These are phyloP conservation scores for Acanthamoeba triangularis DNA, from an alignment of 208 protist genomes.

Conservation along the genomic window DNA sequence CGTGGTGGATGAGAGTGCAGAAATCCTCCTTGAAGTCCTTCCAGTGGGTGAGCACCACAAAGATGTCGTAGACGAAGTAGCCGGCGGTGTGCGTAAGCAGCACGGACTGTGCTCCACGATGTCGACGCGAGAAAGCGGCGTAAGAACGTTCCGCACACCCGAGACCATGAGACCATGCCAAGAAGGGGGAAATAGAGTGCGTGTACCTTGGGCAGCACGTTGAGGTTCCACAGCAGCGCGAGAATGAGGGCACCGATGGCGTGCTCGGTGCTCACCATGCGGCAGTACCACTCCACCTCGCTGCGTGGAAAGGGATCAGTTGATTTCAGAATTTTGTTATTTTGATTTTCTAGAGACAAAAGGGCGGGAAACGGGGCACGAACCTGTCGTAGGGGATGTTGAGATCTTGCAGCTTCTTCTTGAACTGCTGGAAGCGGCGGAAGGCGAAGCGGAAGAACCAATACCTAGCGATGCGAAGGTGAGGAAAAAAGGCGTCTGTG, in stretches of 20 bases:
- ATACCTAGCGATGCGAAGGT: neutral
- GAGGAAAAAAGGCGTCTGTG: neutral
- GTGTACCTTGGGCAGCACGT: slow-evolving; percentile 36
- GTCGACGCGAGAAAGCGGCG: neutral
- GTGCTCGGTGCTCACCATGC: slow-evolving; percentile 46
- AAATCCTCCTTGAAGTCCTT: slow-evolving; percentile 52
- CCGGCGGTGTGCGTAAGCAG: slow-evolving; percentile 60
- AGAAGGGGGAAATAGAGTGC: neutral
- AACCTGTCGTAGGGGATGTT: slow-evolving; percentile 76
- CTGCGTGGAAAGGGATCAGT: too few relatives aligned
- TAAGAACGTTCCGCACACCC: too few relatives aligned
- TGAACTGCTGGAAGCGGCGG: slow-evolving; percentile 41
- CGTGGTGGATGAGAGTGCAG: slow-evolving; percentile 51
- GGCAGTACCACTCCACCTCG: slow-evolving; percentile 72
- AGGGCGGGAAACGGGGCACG: neutral
- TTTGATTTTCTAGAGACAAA: too few relatives aligned
- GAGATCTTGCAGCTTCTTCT: slow-evolving; percentile 58
- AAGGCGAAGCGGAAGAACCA: slow-evolving; percentile 60
- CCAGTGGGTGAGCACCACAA: slow-evolving; percentile 57
- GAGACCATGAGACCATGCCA: too few relatives aligned
- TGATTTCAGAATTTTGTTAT: too few relatives aligned
- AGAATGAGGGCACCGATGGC: slow-evolving; percentile 57
- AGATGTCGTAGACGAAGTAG: slow-evolving; percentile 73
- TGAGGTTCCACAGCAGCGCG: slow-evolving; percentile 48
- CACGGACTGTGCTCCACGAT: slow-evolving; percentile 12